A percentile compares a stretch with the other conserved stretches of the same genome.
phyloP scores from a whole-genome alignment of 352 stramenopile genomes.

The Bremia lactucae region DNA sequence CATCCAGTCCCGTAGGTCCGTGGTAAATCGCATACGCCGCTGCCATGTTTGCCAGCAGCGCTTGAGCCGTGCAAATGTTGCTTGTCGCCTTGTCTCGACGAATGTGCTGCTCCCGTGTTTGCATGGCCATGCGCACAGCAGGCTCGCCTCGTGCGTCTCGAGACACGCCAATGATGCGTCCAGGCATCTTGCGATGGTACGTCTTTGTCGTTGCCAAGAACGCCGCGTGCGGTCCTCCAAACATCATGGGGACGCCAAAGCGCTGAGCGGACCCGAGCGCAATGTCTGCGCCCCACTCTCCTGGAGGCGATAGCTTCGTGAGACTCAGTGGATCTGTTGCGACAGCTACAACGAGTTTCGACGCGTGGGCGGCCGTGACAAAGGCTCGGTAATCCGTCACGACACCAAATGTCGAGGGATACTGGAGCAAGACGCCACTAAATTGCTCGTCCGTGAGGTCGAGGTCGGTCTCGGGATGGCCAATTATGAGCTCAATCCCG shows the following conservation, averaged over 20 bases:
- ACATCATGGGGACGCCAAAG: slow-evolving; percentile 99
- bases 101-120: slow-evolving; percentile 99
- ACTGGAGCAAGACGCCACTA: slow-evolving; percentile 96
- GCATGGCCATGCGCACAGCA: slow-evolving; percentile 97
- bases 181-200: slow-evolving; percentile 95
- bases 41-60: slow-evolving; percentile 98
- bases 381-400: slow-evolving; percentile 90
- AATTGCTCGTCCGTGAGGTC: slow-evolving; percentile 82
- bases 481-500: slow-evolving; percentile 91
- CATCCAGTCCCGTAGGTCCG: slow-evolving; percentile 90
- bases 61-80: slow-evolving; percentile 99
- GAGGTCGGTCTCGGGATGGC: slow-evolving; percentile 61
- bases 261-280: slow-evolving; percentile 96
- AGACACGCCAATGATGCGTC: slow-evolving; percentile 97
- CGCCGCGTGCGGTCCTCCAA: slow-evolving; percentile 95
- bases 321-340: slow-evolving; percentile 95
- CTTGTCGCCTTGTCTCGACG: slow-evolving; percentile 97
- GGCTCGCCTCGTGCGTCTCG: slow-evolving; percentile 93
- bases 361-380: slow-evolving; percentile 73
- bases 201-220: slow-evolving; percentile 95
- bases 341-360: slow-evolving; percentile 89
- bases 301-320: slow-evolving; percentile 89
- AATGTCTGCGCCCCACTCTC: slow-evolving; percentile 95
- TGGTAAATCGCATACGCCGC: slow-evolving; percentile 98
- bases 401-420: slow-evolving; percentile 96